A percentile compares a stretch with the other conserved stretches of the same genome.
Evolutionary conservation across 106 monocot genomes (phyloP).

Genomic region (Dendrobium catenatum): DNA sequence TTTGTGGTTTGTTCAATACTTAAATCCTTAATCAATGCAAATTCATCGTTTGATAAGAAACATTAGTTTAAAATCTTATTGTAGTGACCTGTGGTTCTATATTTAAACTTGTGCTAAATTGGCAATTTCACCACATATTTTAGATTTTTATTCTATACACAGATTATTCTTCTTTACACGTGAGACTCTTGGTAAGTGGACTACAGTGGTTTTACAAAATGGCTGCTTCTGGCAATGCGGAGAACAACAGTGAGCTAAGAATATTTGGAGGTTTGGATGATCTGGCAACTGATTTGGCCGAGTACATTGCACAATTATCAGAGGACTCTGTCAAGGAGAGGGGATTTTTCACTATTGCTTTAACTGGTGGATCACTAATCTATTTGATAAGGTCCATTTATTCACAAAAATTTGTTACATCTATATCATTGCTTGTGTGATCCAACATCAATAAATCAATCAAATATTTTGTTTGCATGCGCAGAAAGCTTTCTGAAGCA

Average conservation of each 20-base stretch:
- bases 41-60: too few relatives aligned
- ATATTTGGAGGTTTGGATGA: constrained; percentile 71
- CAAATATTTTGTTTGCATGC: neutral
- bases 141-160: too few relatives aligned
- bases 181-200: neutral
- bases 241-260: constrained; percentile 48
- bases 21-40: too few relatives aligned
- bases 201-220: constrained; percentile 9
- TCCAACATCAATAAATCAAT: neutral
- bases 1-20: too few relatives aligned
- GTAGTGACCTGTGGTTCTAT: too few relatives aligned
- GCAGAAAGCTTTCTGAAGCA: constrained; percentile 40
- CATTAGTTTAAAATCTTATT: too few relatives aligned
- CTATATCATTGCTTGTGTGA: too few relatives aligned
- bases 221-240: constrained; percentile 27
- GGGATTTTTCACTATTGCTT: constrained; percentile 57
- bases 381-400: constrained; percentile 39
- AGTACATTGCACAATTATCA: constrained; percentile 32
- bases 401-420: neutral
- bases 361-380: constrained; percentile 56
- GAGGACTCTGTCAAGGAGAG: constrained; percentile 44
- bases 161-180: neutral
- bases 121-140: too few relatives aligned
- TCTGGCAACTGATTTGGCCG: constrained; percentile 58
- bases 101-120: too few relatives aligned